phyloP scores from a whole-genome alignment of 257 asterid genomes.

The Misopates orontium region DNA sequence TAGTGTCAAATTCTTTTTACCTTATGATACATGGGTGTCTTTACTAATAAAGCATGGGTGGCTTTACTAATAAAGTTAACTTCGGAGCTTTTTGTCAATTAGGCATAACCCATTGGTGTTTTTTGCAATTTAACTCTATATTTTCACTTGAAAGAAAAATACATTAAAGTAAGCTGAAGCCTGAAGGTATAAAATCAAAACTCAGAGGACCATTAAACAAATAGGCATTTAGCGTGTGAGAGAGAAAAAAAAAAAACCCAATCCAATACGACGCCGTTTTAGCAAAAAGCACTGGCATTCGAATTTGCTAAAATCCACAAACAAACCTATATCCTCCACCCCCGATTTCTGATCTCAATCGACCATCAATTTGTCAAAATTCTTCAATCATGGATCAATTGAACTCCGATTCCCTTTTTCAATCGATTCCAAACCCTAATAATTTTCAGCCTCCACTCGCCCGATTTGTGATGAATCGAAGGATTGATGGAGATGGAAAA shows the following conservation, averaged over 20 bases:
- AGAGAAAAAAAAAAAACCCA: conserved; percentile 32
- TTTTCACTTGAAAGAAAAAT: no score
- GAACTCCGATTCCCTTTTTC: conserved; percentile 48
- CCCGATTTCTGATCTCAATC: conserved; percentile 19
- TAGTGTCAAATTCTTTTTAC: no score
- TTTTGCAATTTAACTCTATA: no score
- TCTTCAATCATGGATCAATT: conserved; percentile 54
- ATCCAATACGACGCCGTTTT: conserved; percentile 41
- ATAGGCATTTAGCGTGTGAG: conserved; percentile 16
- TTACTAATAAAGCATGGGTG: no score
- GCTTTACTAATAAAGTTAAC: no score
- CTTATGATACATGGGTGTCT: no score
- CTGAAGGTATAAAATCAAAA: no score
- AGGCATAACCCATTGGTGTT: no score
- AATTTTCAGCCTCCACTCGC: conserved; percentile 48
- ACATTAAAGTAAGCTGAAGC: no score
- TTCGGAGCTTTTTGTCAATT: no score
- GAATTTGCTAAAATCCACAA: conserved; percentile 22
- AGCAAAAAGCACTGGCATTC: conserved; percentile 31
- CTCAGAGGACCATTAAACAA: conserved; percentile 13
- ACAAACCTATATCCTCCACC: conserved; percentile 7
- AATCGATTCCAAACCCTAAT: conserved; percentile 47
- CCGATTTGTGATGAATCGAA: conserved; percentile 37
- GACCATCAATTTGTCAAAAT: conserved; percentile 1
- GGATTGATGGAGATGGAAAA: conserved; percentile 68